A percentile compares a stretch with the other conserved stretches of the same genome.
phyloP scores from a whole-genome alignment of 345 rosid genomes.

The Tarenaya hassleriana region DNA sequence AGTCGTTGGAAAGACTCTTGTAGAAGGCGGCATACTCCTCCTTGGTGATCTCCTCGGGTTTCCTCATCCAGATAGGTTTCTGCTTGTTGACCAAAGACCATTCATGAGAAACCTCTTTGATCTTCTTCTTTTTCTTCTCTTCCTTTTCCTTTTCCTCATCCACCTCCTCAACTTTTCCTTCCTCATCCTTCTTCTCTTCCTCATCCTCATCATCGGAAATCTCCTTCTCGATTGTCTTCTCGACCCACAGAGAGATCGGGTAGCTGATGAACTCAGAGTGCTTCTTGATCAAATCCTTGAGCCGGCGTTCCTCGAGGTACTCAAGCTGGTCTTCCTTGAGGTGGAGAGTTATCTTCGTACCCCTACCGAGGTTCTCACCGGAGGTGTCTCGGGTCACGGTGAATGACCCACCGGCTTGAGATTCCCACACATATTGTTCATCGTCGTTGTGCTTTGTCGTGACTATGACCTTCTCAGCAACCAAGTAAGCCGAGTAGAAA shows the following conservation, averaged over 20 bases:
- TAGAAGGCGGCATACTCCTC: slow-evolving; percentile 90
- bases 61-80: slow-evolving; percentile 96
- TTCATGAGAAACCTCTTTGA: slow-evolving; percentile 84
- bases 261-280: slow-evolving; percentile 94
- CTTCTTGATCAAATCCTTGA: slow-evolving; percentile 83
- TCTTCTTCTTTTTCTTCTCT: slow-evolving; percentile 82
- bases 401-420: slow-evolving; percentile 92
- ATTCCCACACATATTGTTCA: slow-evolving; percentile 88
- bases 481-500: slow-evolving; percentile 79
- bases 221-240: slow-evolving; percentile 87
- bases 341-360: slow-evolving; percentile 65
- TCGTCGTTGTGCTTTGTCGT: slow-evolving; percentile 83
- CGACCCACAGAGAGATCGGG: slow-evolving; percentile 79
- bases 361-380: slow-evolving; percentile 72
- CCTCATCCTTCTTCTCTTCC: slow-evolving; percentile 81
- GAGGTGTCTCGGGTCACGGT: slow-evolving; percentile 65
- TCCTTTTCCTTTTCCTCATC: slow-evolving; percentile 71
- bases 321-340: slow-evolving; percentile 88
- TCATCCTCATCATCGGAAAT: slow-evolving; percentile 86
- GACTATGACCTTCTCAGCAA: slow-evolving; percentile 76
- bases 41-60: slow-evolving; percentile 82
- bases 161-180: slow-evolving; percentile 72
- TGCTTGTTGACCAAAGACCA: slow-evolving; percentile 88
- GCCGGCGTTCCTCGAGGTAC: slow-evolving; percentile 80
- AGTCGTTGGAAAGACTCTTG: slow-evolving; percentile 88